Percentiles rank a stretch among this genome's conserved stretches.
Evolutionary conservation across 768 basidiomycete species (phyloP).

Genomic region (Tricholoma sp.): DNA sequence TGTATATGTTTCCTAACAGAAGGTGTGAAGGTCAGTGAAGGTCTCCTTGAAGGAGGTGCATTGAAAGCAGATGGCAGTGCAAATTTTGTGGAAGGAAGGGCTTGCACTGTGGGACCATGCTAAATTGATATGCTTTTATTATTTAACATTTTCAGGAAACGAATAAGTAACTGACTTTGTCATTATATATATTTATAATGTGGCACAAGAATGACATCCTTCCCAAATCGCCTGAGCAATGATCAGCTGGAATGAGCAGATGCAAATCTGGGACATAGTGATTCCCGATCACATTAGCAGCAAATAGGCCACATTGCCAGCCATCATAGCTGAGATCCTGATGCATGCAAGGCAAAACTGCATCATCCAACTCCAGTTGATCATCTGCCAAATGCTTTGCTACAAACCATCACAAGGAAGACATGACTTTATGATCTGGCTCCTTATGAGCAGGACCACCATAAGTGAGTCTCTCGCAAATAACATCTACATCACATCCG

Average conservation of each 20-base stretch:
- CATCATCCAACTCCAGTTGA: background rate
- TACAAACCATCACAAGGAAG: slow-evolving; percentile 10
- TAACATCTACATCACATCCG: slow-evolving; percentile 5
- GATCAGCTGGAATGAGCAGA: background rate
- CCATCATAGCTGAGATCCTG: background rate
- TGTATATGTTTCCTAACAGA: too few relatives aligned
- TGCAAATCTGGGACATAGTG: too few relatives aligned
- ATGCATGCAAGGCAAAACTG: background rate
- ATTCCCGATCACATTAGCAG: too few relatives aligned
- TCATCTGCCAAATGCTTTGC: slow-evolving; percentile 4
- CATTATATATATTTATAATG: too few relatives aligned
- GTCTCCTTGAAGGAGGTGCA: background rate
- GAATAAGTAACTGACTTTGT: too few relatives aligned
- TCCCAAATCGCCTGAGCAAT: background rate
- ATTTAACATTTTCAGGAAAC: too few relatives aligned
- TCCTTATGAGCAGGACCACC: slow-evolving; percentile 11
- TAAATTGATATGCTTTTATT: too few relatives aligned
- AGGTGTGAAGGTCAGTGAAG: background rate
- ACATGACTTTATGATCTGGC: slow-evolving; percentile 1
- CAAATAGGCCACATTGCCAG: background rate
- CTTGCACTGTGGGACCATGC: background rate
- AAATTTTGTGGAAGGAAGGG: background rate
- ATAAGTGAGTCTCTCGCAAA: too few relatives aligned
- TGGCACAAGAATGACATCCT: background rate
- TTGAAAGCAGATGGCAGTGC: background rate